Base-by-base conservation (phyloP, 208 protist species). In the Trichomonas gallinae region DNA sequence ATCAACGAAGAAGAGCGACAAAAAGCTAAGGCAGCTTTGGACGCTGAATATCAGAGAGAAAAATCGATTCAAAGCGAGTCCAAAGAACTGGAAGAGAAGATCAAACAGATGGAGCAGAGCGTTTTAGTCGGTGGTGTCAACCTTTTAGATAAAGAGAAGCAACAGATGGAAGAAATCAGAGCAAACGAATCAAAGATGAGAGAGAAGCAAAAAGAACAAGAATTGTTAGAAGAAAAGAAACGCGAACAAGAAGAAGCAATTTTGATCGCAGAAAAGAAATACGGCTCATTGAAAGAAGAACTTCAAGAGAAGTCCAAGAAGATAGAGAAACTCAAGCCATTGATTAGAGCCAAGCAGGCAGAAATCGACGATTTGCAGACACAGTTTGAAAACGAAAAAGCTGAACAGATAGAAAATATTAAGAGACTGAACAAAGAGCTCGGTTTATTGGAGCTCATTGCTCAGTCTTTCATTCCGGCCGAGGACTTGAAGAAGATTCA, bases 1-100 rank as follows among this genome's bases (percentile, higher is more conserved):
- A 49, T 97, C 0, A 91, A 91, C 21, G 82, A 87, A 85, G 88
- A 97, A 58, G 81, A 97, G 72, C 81, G 48, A 31, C 6, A 26
- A 34, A 85, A 93, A 46, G 72, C 96, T 26, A 93, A 51, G 46
- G 87, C 42, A 48, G 36, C 21, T 17, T 15, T 93, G 0, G 44
- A 93, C 17, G 44, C 40, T 34, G 87, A 93, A 31, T 93, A 44
- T 93, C 40, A 93, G 46, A 23, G n/a, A 23, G 40, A 93, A 38
- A 93, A 58, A 42, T 23, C 11, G 8, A 42, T 51, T 21, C 42
- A 93, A 51, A 42, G 3, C 21, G 87, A 93, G 21, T 38, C 23
- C 10, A 44, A 93, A 44, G 87, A 93, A 8, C 44, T 93, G 13
- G 13, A 93, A 51, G 13, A 93, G 44, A 93, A 93, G 38, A 93